A percentile compares a stretch with the other conserved stretches of the same genome.
phyloP scores from a whole-genome alignment of 2,329 filamentous ascomycete genomes.

The Talaromyces sp. region DNA sequence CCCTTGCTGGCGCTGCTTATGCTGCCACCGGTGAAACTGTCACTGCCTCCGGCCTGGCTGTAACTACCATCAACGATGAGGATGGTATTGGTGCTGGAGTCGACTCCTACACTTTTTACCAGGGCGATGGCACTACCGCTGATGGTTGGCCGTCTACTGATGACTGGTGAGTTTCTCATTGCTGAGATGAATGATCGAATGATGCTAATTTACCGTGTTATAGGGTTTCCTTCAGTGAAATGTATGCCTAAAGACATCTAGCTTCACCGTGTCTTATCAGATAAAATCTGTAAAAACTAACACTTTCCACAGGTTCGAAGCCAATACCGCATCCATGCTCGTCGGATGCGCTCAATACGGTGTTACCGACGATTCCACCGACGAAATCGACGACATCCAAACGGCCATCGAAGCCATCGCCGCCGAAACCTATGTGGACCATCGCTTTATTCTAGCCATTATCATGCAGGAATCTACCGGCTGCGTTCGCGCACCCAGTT shows the following conservation, averaged over 20 bases:
- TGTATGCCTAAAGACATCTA: conserved; percentile 1
- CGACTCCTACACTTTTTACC: conserved; percentile 19
- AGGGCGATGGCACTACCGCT: conserved; percentile 21
- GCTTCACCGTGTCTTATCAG: not conserved
- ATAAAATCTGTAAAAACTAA: not conserved
- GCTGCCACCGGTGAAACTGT: conserved; percentile 16
- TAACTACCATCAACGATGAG: conserved; percentile 11
- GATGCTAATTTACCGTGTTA: not conserved
- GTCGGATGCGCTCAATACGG: conserved; percentile 6
- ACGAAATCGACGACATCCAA: conserved; percentile 26
- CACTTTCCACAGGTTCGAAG: conserved; percentile 2
- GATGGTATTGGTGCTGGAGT: conserved; percentile 16
- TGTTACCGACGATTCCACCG: conserved; percentile 20
- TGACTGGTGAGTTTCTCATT: conserved; percentile 18
- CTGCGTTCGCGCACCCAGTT: conserved; percentile 27
- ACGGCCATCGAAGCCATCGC: conserved; percentile 32
- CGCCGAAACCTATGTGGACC: conserved; percentile 27
- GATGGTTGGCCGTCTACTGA: conserved; percentile 22
- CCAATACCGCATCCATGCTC: conserved; percentile 14
- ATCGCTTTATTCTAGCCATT: conserved; percentile 33
- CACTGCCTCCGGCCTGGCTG: conserved; percentile 9
- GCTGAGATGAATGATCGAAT: not conserved
- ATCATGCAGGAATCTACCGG: conserved; percentile 33
- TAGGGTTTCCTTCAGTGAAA: conserved; percentile 21
- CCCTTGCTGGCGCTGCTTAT: conserved; percentile 15